These are phyloP conservation scores for Aspergillus versicolor DNA, from an alignment of 2,329 filamentous ascomycete genomes.

Conservation along the genomic window DNA sequence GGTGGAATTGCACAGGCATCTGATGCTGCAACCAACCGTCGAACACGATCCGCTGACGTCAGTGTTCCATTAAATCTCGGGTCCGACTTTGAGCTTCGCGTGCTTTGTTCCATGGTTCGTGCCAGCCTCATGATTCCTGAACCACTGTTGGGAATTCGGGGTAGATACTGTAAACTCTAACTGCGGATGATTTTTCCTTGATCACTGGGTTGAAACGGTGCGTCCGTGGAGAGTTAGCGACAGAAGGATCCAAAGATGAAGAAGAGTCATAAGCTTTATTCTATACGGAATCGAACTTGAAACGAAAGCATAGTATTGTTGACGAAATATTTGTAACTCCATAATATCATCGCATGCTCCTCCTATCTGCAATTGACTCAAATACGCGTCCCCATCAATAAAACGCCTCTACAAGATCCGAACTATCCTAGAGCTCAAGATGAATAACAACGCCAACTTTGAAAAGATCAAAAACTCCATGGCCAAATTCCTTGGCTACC, in stretches of 20 bases:
- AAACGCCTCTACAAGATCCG: background rate
- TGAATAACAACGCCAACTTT: constrained; percentile 21
- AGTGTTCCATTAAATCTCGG: constrained; percentile 1
- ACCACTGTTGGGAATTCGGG: background rate
- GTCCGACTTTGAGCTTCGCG: constrained; percentile 3
- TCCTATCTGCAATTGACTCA: background rate
- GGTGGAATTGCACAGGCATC: background rate
- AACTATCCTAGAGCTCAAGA: background rate
- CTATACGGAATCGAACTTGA: background rate
- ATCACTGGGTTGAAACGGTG: background rate
- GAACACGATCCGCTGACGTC: constrained; percentile 3
- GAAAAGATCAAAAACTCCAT: background rate
- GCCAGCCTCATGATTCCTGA: background rate
- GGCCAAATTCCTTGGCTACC: constrained; percentile 8
- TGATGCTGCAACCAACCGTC: background rate
- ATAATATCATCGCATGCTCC: background rate
- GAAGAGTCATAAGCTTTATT: background rate
- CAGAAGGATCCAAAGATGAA: background rate
- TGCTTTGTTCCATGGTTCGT: constrained; percentile 11
- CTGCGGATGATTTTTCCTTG: background rate
- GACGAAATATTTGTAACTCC: background rate
- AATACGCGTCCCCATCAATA: background rate
- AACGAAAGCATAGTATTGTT: background rate
- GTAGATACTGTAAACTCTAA: background rate
- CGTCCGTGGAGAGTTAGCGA: background rate